Base-by-base conservation (phyloP, 2,329 filamentous ascomycete species). In the Colletotrichum nymphaeae region DNA sequence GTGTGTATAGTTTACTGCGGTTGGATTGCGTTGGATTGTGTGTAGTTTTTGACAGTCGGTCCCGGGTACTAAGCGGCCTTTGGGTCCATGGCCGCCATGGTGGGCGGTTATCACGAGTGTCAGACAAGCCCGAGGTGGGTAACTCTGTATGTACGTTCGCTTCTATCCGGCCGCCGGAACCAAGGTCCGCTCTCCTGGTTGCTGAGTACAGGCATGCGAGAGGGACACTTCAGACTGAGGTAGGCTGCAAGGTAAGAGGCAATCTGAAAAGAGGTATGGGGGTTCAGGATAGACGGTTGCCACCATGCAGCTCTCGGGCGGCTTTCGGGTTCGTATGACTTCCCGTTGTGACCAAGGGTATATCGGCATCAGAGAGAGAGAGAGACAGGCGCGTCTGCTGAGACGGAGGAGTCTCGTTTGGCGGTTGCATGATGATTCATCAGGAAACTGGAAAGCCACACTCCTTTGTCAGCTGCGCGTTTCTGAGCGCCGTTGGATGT, bases 221-320 rank as follows among this genome's bases (percentile, higher is more conserved):
- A 4, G 42, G 42, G 32, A 5, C 4, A n/a, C 46, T 72, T 72
- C 69, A 28, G 69, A 63, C 59, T 66, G 53, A 11, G 42, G 42
- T n/a, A n/a, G 42, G 8, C 67, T 73, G 60, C 55, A 73, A 42
- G 70, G 26, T 22, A 67, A 55, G 55, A 73, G n/a, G 66, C 7
- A 49, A 64, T 56, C 46, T 49, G 24, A 22, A 53, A 14, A 35
- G 60, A 26, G 26, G 60, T 16, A n/a, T 32, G 60, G n/a, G 22
- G 32, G 53, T 12, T 28, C 7, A 28, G 35, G n/a, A 2, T 11
- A 14, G 59, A 56, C 14, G 24, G 8, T 24, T 66, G 55, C 70
- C 60, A 55, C 70, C 60, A 73, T 73, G 70, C 70, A 73, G 12
- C 42, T n/a, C 60, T 73, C 70, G 70, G 70, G 70, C 70, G 70